Conservation (phyloP, 2,329 filamentous ascomycete species). For the Catunica adiposa region DNA sequence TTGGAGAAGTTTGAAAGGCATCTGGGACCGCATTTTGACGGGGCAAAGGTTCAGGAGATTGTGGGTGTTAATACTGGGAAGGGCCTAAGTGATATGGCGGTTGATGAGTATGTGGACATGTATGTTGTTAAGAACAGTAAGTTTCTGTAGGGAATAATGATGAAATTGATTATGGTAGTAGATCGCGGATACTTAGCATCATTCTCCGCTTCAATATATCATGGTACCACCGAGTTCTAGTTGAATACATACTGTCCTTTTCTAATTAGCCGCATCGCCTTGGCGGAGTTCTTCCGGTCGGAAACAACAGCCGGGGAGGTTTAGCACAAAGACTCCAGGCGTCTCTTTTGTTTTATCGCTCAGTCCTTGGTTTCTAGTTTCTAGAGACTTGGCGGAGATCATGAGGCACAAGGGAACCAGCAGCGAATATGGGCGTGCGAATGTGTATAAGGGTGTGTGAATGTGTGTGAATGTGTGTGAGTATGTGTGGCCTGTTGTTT, state of each 20-base stretch:
- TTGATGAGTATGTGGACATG: constrained; percentile 88
- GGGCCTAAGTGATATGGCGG: constrained; percentile 63
- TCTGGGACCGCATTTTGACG: constrained; percentile 64
- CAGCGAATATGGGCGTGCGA: too few species aligned
- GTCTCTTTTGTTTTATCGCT: not conserved
- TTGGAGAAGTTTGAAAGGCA: constrained; percentile 91
- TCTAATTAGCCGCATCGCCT: too few species aligned
- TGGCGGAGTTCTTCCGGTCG: too few species aligned
- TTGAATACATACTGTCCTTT: too few species aligned
- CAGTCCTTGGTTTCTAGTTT: too few species aligned
- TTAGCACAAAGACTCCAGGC: not conserved
- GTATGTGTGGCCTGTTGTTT: too few species aligned
- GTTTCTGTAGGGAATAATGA: constrained; percentile 5
- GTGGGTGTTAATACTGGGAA: constrained; percentile 62
- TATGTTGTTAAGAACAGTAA: constrained; percentile 43
- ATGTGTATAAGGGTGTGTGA: too few species aligned
- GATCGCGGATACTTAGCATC: not conserved
- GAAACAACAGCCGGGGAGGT: too few species aligned
- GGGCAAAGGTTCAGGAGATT: constrained; percentile 62
- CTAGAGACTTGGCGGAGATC: not conserved
- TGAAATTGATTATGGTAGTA: not conserved
- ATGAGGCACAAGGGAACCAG: not conserved
- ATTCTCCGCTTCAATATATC: too few species aligned
- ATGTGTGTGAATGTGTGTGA: too few species aligned
- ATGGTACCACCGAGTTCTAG: too few species aligned